A percentile compares a stretch with the other conserved stretches of the same genome.
Conservation (phyloP, 768 basidiomycete species). For the Cyathus striatus region DNA sequence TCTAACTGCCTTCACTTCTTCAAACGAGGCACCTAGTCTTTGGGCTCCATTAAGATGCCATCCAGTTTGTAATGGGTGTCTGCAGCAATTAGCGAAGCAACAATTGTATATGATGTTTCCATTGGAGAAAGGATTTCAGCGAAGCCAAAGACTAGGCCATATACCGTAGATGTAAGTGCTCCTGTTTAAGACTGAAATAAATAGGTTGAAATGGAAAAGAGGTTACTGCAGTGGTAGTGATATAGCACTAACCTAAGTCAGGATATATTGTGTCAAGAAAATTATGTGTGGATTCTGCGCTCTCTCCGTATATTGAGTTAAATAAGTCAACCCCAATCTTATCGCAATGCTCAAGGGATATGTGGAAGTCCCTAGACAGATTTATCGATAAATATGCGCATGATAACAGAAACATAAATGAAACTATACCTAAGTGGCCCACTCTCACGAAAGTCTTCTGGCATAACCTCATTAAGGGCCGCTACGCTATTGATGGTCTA, state of each 20-base stretch:
- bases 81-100: conserved; percentile 55
- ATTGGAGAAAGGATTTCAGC: conserved; percentile 38
- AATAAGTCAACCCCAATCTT: conserved; percentile 39
- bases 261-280: conserved; percentile 50
- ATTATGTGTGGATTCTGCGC: conserved; percentile 38
- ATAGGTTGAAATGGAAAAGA: neutral
- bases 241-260: conserved; percentile 50
- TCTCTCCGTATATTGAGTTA: conserved; percentile 49
- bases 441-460: conserved; percentile 45
- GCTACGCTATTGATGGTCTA: conserved; percentile 53
- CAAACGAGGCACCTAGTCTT: conserved; percentile 48
- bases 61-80: conserved; percentile 57
- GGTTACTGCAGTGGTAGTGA: neutral
- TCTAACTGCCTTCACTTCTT: conserved; percentile 49
- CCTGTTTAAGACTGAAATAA: conserved; percentile 27
- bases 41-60: conserved; percentile 62
- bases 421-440: conserved; percentile 36
- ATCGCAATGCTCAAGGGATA: conserved; percentile 36
- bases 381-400: neutral
- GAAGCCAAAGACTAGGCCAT: conserved; percentile 51
- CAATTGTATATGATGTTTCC: conserved; percentile 57
- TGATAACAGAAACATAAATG: neutral
- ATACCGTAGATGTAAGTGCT: conserved; percentile 51
- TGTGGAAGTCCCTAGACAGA: conserved; percentile 9
- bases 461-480: conserved; percentile 45